Percentiles rank a stretch among this genome's conserved stretches.
phyloP scores from a whole-genome alignment of 208 protist genomes.

The Leishmania major region DNA sequence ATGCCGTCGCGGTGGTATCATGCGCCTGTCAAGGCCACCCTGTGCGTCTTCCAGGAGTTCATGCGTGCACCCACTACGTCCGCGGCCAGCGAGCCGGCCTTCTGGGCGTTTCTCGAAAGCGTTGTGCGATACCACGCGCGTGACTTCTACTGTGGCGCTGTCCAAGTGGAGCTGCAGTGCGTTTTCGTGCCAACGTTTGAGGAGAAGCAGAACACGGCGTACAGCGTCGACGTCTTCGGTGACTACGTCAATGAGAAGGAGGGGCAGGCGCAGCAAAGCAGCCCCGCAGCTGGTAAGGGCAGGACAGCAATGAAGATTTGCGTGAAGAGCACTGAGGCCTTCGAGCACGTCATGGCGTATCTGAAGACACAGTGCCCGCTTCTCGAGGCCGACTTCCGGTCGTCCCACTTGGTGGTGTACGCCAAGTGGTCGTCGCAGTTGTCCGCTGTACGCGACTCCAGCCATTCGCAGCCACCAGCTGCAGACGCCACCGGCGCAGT shows the following conservation, averaged over 20 bases:
- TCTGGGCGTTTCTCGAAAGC: constrained; percentile 31
- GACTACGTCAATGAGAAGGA: neutral
- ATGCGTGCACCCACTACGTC: neutral
- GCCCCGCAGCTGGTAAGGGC: neutral
- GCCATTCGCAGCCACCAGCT: neutral
- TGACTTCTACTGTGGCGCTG: constrained; percentile 14
- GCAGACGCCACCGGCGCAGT: neutral
- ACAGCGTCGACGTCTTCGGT: constrained; percentile 20
- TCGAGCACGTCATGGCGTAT: constrained; percentile 8
- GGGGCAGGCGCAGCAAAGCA: neutral
- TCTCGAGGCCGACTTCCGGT: neutral
- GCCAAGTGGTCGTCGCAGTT: constrained; percentile 2
- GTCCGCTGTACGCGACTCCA: neutral
- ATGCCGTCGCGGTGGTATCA: neutral
- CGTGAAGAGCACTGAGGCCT: neutral
- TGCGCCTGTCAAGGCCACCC: neutral
- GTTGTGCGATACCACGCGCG: constrained; percentile 19
- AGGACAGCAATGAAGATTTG: constrained; percentile 2
- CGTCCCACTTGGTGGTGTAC: constrained; percentile 13
- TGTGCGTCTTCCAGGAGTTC: constrained; percentile 14
- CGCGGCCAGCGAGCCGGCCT: constrained; percentile 12
- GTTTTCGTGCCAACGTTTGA: constrained; percentile 23
- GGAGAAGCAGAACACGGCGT: neutral
- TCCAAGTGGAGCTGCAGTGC: constrained; percentile 27
- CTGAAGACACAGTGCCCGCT: constrained; percentile 6